Base-by-base conservation (phyloP, 495 filamentous ascomycete genomes). In the Daldinia concentrica region DNA sequence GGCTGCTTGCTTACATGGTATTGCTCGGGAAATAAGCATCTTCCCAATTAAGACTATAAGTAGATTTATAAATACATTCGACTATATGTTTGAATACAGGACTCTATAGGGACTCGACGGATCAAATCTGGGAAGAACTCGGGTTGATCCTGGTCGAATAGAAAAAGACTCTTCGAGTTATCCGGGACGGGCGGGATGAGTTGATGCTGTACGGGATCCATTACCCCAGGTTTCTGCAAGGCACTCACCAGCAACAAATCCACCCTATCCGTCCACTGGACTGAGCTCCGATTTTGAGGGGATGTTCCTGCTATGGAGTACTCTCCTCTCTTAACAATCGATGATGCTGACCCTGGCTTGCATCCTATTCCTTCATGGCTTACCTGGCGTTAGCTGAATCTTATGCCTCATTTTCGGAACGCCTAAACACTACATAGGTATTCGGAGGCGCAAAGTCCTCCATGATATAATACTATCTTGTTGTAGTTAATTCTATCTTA, bases 171-270 rank as follows among this genome's bases (percentile, higher is more conserved):
- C 54, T 43, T 52, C 24, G 36, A 62, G 22, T 15, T 15, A 62
- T 45, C 57, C 41, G 68, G 50, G 22, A 69, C 60, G 60, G 55
- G 43, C 60, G 60, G 67, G 52, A 69, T 45, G 52, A 37, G 54
- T 36, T 36, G 60, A 58, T 57, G 58, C 37, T 17, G 37, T 48
- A 57, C 19, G 39, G 45, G 39, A n/a, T 62, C 63, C 68, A 58
- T 65, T 71, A 71, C 68, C 68, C 68, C 68, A 66, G 68, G 58
- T 71, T 70, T 66, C 68, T 71, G 68, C 68, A 66, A 66, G 68
- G 68, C 58, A 59, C 62, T 71, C 17, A 11, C 50, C 39, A 41
- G 43, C 3, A 45, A 54, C 56, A 29, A 63, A 22, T 62, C 56
- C 34, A 43, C 55, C 22, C 61, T 50, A 63, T 57, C 54, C 56